Percentiles rank a stretch among this genome's conserved stretches.
These are phyloP conservation scores for Apophysomyces elegans DNA, from an alignment of 371 early-diverging fungal species.

Conservation along the genomic window DNA sequence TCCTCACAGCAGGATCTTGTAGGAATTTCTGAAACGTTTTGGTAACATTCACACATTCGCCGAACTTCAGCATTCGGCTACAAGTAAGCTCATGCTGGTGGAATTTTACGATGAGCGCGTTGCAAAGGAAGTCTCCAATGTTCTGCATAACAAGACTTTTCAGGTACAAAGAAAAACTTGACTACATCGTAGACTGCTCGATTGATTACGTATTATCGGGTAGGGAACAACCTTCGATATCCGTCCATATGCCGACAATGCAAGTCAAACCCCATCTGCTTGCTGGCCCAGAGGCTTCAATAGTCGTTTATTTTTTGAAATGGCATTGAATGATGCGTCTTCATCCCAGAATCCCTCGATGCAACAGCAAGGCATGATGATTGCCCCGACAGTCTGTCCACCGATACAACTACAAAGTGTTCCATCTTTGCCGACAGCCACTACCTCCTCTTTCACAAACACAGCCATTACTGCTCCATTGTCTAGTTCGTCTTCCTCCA, in stretches of 20 bases:
- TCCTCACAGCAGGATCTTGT: neutral
- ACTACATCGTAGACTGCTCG: neutral
- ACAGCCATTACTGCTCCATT: neutral
- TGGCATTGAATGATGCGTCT: no score
- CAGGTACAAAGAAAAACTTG: constrained; percentile 14
- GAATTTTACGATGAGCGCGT: constrained; percentile 18
- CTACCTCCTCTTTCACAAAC: no score
- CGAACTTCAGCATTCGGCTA: constrained; percentile 6
- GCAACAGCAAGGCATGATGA: neutral
- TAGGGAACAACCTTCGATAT: neutral
- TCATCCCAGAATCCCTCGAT: neutral
- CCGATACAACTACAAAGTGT: no score
- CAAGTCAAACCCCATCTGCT: no score
- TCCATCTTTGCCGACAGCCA: no score
- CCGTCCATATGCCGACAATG: neutral
- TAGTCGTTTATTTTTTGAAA: neutral
- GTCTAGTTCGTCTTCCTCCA: neutral
- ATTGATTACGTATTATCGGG: no score
- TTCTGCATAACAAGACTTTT: constrained; percentile 13
- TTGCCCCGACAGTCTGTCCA: neutral
- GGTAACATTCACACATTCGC: constrained; percentile 4
- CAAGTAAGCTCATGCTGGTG: constrained; percentile 10
- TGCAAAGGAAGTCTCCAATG: constrained; percentile 4
- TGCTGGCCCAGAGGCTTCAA: neutral
- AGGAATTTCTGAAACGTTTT: constrained; percentile 16